Evolutionary conservation across 495 filamentous ascomycete genomes (phyloP).

Genomic region (Xylaria longipes): DNA sequence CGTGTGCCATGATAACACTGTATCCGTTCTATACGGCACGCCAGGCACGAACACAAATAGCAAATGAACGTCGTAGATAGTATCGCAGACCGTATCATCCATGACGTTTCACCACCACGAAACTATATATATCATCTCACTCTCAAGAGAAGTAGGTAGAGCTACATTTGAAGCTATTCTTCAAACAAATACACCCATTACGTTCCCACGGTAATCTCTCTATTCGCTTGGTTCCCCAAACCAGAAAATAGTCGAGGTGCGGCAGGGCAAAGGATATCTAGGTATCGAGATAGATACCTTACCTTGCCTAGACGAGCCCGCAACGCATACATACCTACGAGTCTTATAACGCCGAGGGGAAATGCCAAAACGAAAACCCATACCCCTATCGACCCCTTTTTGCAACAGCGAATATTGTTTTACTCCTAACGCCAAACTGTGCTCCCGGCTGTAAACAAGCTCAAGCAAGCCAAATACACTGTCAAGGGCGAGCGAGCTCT

Average conservation of each 20-base stretch:
- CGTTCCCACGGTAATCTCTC: not conserved
- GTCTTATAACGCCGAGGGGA: not conserved
- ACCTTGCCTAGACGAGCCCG: not conserved
- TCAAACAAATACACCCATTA: not conserved
- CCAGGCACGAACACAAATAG: not conserved
- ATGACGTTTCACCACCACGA: not conserved
- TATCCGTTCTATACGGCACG: no score
- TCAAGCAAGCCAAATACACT: not conserved
- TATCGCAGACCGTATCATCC: not conserved
- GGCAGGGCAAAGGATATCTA: not conserved
- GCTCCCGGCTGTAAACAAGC: not conserved
- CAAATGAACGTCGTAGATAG: not conserved
- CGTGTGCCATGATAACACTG: no score
- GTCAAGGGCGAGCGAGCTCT: not conserved
- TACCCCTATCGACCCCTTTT: not conserved
- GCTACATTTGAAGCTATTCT: not conserved
- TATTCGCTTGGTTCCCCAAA: not conserved
- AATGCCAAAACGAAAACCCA: not conserved
- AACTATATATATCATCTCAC: not conserved
- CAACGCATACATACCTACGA: not conserved
- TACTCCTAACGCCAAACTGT: conserved; percentile 22
- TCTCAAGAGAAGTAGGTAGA: not conserved
- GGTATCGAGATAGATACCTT: not conserved
- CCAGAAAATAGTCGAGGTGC: not conserved
- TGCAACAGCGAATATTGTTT: not conserved